Base-by-base conservation (phyloP, 345 rosid genomes). In the Erucastrum elatum region DNA sequence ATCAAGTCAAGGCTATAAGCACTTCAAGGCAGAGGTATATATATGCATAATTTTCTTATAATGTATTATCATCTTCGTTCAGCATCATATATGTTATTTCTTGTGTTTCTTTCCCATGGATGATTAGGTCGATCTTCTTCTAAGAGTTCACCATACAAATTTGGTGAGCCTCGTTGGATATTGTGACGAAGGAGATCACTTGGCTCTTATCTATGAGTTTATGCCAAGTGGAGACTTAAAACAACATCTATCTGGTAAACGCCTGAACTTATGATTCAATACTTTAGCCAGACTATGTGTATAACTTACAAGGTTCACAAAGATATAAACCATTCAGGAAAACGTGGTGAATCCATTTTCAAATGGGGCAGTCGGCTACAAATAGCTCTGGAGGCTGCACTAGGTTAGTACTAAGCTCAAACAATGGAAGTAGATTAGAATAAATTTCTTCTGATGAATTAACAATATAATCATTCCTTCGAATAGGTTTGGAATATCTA, bases 311-410 rank as follows among this genome's bases (percentile, higher is more conserved):
- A n/a, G n/a, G n/a, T n/a, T n/a, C n/a, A n/a, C n/a, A n/a, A 16
- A 11, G 1, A 8, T 60, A 77, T 49, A 26, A 9, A 21, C 63
- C 39, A 16, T 27, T 15, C 75, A 68, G 77, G 70, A 76, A 83
- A 73, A 29, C 16, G 62, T 1, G 68, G 31, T 12, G 21, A 33
- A 0, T 11, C 72, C 6, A 16, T 26, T 9, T 29, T 84, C 68
- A 80, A 21, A 33, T 87, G 90, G 88, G 25, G 76, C 37, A 76
- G 4, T 46, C 81, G 87, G 16, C 80, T 87, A 8, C 74, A 72
- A 15, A 84, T 84, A 71, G 87, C 85, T 41, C 17, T 81, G 59
- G 88, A 85, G 60, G 86, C 86, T 9, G 87, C 88, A 68, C 71
- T 27, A 70, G 76, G 81, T 77, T 55, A 0, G 76, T 71, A 35